These are phyloP conservation scores for Clonostachys byssicola DNA, from an alignment of 2,329 filamentous ascomycete genomes.

Conservation along the genomic window DNA sequence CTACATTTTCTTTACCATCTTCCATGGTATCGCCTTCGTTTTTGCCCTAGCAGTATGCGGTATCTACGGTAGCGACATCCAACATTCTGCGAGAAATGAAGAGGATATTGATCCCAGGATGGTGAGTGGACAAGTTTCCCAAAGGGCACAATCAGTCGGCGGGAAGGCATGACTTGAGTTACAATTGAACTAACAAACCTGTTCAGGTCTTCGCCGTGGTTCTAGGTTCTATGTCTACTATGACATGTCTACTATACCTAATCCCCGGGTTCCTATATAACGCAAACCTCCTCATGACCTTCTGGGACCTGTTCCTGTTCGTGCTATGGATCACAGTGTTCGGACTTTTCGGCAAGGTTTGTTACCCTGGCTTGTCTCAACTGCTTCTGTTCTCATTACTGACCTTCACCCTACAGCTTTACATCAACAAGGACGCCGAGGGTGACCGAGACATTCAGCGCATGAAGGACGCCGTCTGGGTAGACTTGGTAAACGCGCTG, in stretches of 20 bases:
- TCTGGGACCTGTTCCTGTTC: constrained; percentile 69
- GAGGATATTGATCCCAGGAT: constrained; percentile 54
- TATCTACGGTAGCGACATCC: constrained; percentile 70
- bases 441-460: constrained; percentile 60
- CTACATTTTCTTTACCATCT: constrained; percentile 51
- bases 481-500: constrained; percentile 70
- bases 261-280: constrained; percentile 56
- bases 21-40: constrained; percentile 75
- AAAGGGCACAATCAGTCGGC: neutral
- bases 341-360: constrained; percentile 71
- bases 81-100: constrained; percentile 39
- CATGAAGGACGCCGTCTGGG: constrained; percentile 87
- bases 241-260: constrained; percentile 62
- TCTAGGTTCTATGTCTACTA: constrained; percentile 59
- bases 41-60: constrained; percentile 74
- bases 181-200: constrained; percentile 1
- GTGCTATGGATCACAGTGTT: constrained; percentile 80
- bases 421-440: constrained; percentile 64
- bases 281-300: constrained; percentile 44
- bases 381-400: too few relatives aligned
- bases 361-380: constrained; percentile 4
- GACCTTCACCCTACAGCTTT: constrained; percentile 42
- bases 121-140: constrained; percentile 50
- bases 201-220: constrained; percentile 66
- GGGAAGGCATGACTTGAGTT: neutral